A percentile compares a stretch with the other conserved stretches of the same genome.
phyloP scores from a whole-genome alignment of 106 monocot genomes.

The Platanthera zijinensis region DNA sequence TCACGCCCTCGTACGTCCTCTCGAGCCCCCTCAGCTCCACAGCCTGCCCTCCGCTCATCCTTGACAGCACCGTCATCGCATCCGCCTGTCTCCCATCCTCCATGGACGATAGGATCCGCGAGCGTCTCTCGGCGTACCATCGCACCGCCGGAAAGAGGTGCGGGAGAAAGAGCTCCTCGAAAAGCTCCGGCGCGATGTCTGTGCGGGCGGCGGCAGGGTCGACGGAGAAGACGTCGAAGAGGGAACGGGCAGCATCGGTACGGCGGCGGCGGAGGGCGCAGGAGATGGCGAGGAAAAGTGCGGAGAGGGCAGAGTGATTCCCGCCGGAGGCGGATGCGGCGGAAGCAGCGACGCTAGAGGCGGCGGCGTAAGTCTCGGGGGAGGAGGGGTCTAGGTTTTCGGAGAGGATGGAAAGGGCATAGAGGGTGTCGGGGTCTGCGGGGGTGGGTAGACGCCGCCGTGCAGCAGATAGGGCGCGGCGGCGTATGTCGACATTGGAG shows the following conservation, averaged over 20 bases:
- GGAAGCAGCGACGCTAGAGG: background rate
- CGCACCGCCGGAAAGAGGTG: slow-evolving; percentile 33
- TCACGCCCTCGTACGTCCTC: slow-evolving; percentile 31
- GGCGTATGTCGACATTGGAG: slow-evolving; percentile 20
- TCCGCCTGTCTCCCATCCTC: background rate
- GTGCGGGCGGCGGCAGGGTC: slow-evolving; percentile 32
- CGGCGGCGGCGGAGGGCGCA: slow-evolving; percentile 19
- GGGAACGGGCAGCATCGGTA: slow-evolving; percentile 20
- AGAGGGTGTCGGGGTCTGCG: slow-evolving; percentile 14
- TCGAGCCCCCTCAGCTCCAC: slow-evolving; percentile 32
- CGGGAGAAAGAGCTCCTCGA: slow-evolving; percentile 45
- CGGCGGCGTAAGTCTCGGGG: background rate
- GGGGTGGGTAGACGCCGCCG: slow-evolving; percentile 15
- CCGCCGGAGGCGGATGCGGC: slow-evolving; percentile 5
- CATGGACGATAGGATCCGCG: slow-evolving; percentile 9
- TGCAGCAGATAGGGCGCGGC: slow-evolving; percentile 18
- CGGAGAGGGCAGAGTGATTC: slow-evolving; percentile 20
- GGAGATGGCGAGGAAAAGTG: slow-evolving; percentile 33
- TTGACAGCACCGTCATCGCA: slow-evolving; percentile 28
- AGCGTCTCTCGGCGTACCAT: slow-evolving; percentile 32
- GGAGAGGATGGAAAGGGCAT: slow-evolving; percentile 20
- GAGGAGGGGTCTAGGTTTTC: slow-evolving; percentile 13
- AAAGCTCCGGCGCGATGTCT: slow-evolving; percentile 34
- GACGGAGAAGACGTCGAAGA: slow-evolving; percentile 40
- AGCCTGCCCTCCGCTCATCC: slow-evolving; percentile 40